phyloP scores from a whole-genome alignment of 2,329 filamentous ascomycete species.

The Hypocrella siamensis region DNA sequence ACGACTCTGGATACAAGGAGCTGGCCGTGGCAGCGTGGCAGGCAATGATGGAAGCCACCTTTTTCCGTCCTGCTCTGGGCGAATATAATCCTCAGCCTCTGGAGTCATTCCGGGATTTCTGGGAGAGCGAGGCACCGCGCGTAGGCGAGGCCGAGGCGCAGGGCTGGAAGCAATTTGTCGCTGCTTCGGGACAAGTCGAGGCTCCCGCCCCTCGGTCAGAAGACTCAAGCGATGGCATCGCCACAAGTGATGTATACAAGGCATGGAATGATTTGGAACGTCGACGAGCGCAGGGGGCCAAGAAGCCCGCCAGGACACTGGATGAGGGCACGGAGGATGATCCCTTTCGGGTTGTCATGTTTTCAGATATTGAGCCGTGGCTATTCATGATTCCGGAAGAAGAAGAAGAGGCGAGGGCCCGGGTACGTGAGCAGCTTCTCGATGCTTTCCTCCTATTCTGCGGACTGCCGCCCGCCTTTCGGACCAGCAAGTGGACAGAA shows the following conservation, averaged over 20 bases:
- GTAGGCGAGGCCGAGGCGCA: slow-evolving; percentile 58
- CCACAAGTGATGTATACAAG: slow-evolving; percentile 29
- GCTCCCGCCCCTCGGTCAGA: slow-evolving; percentile 20
- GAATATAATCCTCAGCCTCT: slow-evolving; percentile 10
- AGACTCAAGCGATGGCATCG: neutral
- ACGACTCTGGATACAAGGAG: slow-evolving; percentile 66
- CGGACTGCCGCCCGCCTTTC: slow-evolving; percentile 37
- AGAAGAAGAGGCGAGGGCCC: slow-evolving; percentile 16
- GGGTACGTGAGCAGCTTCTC: slow-evolving; percentile 33
- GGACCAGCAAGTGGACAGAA: slow-evolving; percentile 12
- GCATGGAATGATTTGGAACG: slow-evolving; percentile 40
- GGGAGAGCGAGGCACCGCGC: slow-evolving; percentile 70
- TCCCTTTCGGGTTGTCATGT: slow-evolving; percentile 68
- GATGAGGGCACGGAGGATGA: slow-evolving; percentile 68
- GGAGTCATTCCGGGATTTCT: slow-evolving; percentile 52
- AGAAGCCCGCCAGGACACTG: slow-evolving; percentile 53
- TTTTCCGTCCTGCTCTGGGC: slow-evolving; percentile 29
- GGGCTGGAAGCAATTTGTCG: slow-evolving; percentile 50
- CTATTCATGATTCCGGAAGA: slow-evolving; percentile 34
- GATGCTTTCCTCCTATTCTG: slow-evolving; percentile 59
- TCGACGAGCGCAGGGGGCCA: slow-evolving; percentile 28
- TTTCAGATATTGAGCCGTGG: slow-evolving; percentile 54
- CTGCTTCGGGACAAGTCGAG: slow-evolving; percentile 19
- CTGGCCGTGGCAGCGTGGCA: slow-evolving; percentile 72
- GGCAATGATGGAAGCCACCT: slow-evolving; percentile 55